Conservation (phyloP, 768 basidiomycete genomes). For the Collybia sordida region DNA sequence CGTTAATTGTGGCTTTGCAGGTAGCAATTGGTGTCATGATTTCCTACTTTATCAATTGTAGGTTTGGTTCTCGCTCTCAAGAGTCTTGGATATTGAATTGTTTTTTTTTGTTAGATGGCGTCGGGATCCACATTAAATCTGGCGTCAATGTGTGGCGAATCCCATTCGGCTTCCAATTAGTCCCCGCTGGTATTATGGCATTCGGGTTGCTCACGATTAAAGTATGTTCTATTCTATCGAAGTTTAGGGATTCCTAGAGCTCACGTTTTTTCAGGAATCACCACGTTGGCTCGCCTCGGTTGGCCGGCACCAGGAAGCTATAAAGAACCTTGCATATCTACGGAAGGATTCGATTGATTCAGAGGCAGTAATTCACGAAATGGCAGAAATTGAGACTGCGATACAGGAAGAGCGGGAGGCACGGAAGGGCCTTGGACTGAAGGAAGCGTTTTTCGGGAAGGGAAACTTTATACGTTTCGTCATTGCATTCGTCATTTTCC, state of each 20-base stretch:
- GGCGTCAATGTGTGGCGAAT: slow-evolving; percentile 63
- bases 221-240: slow-evolving; percentile 21
- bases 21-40: slow-evolving; percentile 83
- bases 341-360: slow-evolving; percentile 46
- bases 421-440: slow-evolving; percentile 60
- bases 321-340: slow-evolving; percentile 62
- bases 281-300: slow-evolving; percentile 77
- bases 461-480: slow-evolving; percentile 83
- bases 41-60: slow-evolving; percentile 80
- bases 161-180: slow-evolving; percentile 75
- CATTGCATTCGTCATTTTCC: slow-evolving; percentile 83
- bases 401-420: slow-evolving; percentile 72
- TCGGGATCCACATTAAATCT: slow-evolving; percentile 50
- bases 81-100: neutral
- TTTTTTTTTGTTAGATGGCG: slow-evolving; percentile 44
- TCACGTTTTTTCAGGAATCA: slow-evolving; percentile 50
- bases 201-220: slow-evolving; percentile 71
- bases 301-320: slow-evolving; percentile 51
- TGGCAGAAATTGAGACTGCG: slow-evolving; percentile 81
- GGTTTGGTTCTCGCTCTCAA: slow-evolving; percentile 19
- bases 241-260: too few species aligned
- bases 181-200: slow-evolving; percentile 72
- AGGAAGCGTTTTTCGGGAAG: slow-evolving; percentile 77
- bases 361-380: slow-evolving; percentile 52
- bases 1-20: slow-evolving; percentile 16